Conservation (phyloP, 345 rosid species). For the Reutealis trisperma region DNA sequence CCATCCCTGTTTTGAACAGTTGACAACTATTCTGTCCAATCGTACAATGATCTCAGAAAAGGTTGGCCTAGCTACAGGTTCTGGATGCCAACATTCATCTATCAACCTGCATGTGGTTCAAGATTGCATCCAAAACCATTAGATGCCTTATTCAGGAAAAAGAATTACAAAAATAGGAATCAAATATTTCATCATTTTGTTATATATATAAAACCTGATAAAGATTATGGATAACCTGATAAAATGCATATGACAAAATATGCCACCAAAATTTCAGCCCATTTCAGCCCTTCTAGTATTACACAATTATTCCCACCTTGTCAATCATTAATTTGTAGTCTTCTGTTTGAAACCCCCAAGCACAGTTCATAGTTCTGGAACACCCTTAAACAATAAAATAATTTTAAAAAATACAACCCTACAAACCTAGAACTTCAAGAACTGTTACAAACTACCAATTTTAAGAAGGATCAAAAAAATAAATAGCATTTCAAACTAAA, state of each 20-base stretch:
- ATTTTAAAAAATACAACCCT: background rate
- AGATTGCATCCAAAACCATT: background rate
- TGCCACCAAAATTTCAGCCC: background rate
- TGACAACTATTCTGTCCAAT: constrained; percentile 62
- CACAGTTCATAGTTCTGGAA: background rate
- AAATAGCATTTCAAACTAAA: background rate
- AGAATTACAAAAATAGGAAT: background rate
- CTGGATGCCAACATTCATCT: constrained; percentile 87
- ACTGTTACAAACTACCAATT: background rate
- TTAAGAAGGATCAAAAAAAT: background rate
- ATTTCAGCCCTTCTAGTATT: background rate
- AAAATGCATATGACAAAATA: background rate
- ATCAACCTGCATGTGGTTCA: constrained; percentile 58
- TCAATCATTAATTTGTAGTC: too few species aligned
- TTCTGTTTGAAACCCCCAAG: background rate
- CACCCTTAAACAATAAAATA: background rate
- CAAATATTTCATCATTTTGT: background rate
- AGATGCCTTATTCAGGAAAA: background rate
- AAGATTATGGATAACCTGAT: background rate
- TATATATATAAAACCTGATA: background rate
- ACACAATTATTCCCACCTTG: too few species aligned
- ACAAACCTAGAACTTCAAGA: background rate
- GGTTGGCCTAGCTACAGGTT: constrained; percentile 58
- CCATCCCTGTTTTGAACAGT: constrained; percentile 85
- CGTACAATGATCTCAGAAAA: constrained; percentile 84